These are phyloP conservation scores for Acanthamoeba culbertsoni DNA, from an alignment of 208 protist genomes.

Conservation along the genomic window DNA sequence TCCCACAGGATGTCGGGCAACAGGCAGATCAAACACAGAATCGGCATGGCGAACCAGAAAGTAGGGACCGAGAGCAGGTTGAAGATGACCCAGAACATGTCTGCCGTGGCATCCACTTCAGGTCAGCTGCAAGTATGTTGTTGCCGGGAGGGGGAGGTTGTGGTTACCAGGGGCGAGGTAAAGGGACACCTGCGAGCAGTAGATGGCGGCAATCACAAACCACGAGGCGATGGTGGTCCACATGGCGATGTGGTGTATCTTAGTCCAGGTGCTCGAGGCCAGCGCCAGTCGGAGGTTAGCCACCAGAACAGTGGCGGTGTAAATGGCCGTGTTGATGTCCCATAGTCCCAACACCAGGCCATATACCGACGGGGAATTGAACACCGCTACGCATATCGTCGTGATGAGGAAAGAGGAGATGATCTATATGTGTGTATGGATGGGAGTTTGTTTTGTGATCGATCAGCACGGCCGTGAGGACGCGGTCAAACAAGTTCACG, in stretches of 20 bases:
- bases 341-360: not conserved
- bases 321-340: constrained; percentile 20
- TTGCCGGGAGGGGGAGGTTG: not conserved
- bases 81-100: constrained; percentile 10
- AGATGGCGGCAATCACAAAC: constrained; percentile 4
- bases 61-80: constrained; percentile 20
- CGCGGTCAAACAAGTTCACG: too few relatives aligned
- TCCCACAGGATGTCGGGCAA: constrained; percentile 22
- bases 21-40: not conserved
- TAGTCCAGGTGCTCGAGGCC: not conserved
- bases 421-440: not conserved
- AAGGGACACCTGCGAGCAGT: not conserved
- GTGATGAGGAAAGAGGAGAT: constrained; percentile 11
- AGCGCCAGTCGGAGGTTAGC: constrained; percentile 20
- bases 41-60: not conserved
- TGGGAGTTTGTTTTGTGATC: not conserved
- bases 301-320: constrained; percentile 1
- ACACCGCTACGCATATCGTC: not conserved
- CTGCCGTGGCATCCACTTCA: not conserved
- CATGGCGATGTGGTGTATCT: not conserved
- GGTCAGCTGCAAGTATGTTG: not conserved
- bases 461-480: too few relatives aligned
- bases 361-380: not conserved
- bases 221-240: not conserved
- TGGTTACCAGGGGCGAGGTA: not conserved